A percentile compares a stretch with the other conserved stretches of the same genome.
Evolutionary conservation across 179 eudicot genomes (phyloP).

Genomic region (Pouteria campechiana): DNA sequence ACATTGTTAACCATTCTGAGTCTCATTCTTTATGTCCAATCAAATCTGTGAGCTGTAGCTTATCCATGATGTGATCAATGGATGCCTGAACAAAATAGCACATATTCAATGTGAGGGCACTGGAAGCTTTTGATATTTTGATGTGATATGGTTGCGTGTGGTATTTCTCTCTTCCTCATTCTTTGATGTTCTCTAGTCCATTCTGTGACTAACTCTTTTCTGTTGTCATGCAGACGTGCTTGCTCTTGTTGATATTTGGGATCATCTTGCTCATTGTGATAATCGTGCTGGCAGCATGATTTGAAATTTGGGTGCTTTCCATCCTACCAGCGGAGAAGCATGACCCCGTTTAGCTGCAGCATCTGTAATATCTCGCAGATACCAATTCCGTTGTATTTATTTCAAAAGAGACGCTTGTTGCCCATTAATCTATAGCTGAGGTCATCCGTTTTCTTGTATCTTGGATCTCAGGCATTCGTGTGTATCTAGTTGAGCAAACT

Average conservation of each 20-base stretch:
- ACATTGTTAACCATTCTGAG: background rate
- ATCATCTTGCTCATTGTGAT: slow-evolving; percentile 57
- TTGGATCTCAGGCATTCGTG: too few species aligned
- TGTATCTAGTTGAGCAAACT: too few species aligned
- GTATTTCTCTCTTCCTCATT: background rate
- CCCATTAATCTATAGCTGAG: too few species aligned
- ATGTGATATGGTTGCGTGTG: background rate
- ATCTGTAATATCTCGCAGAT: too few species aligned
- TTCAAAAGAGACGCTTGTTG: too few species aligned
- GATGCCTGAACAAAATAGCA: background rate
- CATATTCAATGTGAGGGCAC: background rate
- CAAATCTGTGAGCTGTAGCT: background rate
- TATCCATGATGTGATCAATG: background rate
- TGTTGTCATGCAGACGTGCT: slow-evolving; percentile 44
- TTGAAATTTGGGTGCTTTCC: too few species aligned
- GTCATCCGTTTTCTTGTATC: too few species aligned
- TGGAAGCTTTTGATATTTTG: background rate
- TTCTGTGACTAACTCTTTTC: background rate
- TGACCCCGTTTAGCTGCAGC: too few species aligned
- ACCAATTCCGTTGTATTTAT: too few species aligned
- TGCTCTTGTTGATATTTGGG: slow-evolving; percentile 75
- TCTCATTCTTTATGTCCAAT: background rate
- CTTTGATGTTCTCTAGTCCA: background rate
- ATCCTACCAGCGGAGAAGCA: too few species aligned
- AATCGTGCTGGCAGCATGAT: slow-evolving; percentile 44